These are phyloP conservation scores for Rubus idaeus DNA, from an alignment of 306 rosid species.

Conservation along the genomic window DNA sequence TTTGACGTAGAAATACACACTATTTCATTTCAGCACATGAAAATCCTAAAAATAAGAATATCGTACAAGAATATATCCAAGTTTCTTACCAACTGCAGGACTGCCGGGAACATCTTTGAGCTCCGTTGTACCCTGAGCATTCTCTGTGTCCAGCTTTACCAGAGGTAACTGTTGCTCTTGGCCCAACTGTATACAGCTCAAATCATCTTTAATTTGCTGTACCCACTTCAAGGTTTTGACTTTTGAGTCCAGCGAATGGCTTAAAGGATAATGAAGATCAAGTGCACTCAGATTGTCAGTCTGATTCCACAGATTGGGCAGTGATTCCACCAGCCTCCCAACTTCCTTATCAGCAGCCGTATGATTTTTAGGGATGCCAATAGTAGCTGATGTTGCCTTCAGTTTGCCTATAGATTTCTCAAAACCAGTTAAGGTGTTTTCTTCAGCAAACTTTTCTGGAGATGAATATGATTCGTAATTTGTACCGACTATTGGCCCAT, in stretches of 20 bases:
- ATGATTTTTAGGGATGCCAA: conserved; percentile 42
- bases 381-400: conserved; percentile 40
- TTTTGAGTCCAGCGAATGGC: conserved; percentile 64
- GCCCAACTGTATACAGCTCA: conserved; percentile 31
- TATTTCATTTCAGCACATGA: background rate
- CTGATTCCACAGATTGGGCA: conserved; percentile 54
- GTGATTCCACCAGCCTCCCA: conserved; percentile 46
- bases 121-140: conserved; percentile 40
- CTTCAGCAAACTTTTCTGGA: conserved; percentile 26
- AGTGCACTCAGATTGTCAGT: conserved; percentile 24
- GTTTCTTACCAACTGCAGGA: conserved; percentile 54
- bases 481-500: conserved; percentile 24
- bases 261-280: conserved; percentile 36
- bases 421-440: conserved; percentile 25
- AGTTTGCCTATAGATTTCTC: conserved; percentile 27
- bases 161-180: conserved; percentile 36
- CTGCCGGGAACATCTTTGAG: conserved; percentile 28
- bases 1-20: background rate
- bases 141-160: conserved; percentile 32
- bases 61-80: conserved; percentile 13
- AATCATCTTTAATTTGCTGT: conserved; percentile 36
- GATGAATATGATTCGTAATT: conserved; percentile 24
- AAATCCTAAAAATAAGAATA: conserved; percentile 13
- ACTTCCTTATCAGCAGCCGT: conserved; percentile 36
- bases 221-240: conserved; percentile 32